A percentile compares a stretch with the other conserved stretches of the same genome.
Conservation (phyloP, 192 early-diverging fungal genomes). For the Allomyces macrogynus region DNA sequence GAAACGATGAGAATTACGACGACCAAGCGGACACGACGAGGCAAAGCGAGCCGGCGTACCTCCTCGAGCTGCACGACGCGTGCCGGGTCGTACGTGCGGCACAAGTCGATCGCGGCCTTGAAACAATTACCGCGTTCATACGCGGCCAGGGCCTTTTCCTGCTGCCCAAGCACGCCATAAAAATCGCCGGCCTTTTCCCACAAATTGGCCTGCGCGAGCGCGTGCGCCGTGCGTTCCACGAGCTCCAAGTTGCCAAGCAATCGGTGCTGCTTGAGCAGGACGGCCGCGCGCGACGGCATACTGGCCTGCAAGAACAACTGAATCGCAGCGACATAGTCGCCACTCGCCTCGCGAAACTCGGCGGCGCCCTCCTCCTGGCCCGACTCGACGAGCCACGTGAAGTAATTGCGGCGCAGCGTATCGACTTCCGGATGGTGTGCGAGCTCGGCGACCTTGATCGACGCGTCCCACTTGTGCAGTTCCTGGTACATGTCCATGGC, state of each 20-base stretch:
- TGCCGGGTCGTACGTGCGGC: slow-evolving; percentile 23
- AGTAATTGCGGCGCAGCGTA: slow-evolving; percentile 35
- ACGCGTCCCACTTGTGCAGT: slow-evolving; percentile 43
- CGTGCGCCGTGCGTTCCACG: slow-evolving; percentile 31
- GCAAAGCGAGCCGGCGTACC: slow-evolving; percentile 7
- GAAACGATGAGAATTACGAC: too few species aligned
- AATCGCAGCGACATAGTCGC: slow-evolving; percentile 25
- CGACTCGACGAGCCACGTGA: slow-evolving; percentile 39
- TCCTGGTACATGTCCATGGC: slow-evolving; percentile 50
- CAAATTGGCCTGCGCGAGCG: slow-evolving; percentile 26
- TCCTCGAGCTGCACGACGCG: slow-evolving; percentile 38
- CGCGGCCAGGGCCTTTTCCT: slow-evolving; percentile 34
- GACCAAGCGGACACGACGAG: too few species aligned
- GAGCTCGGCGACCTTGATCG: slow-evolving; percentile 40
- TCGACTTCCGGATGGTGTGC: slow-evolving; percentile 41
- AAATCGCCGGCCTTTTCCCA: slow-evolving; percentile 42
- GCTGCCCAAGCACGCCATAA: slow-evolving; percentile 29
- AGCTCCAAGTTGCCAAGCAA: slow-evolving; percentile 24
- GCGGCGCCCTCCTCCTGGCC: slow-evolving; percentile 39
- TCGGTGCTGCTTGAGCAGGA: slow-evolving; percentile 17
- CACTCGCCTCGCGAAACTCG: slow-evolving; percentile 37
- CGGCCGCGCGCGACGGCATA: slow-evolving; percentile 31
- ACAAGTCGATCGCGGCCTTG: slow-evolving; percentile 34
- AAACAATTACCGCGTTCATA: slow-evolving; percentile 37
- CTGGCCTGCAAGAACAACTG: slow-evolving; percentile 39